Evolutionary conservation across 371 early-diverging fungal species (phyloP).

Genomic region (Mortierella sp.): DNA sequence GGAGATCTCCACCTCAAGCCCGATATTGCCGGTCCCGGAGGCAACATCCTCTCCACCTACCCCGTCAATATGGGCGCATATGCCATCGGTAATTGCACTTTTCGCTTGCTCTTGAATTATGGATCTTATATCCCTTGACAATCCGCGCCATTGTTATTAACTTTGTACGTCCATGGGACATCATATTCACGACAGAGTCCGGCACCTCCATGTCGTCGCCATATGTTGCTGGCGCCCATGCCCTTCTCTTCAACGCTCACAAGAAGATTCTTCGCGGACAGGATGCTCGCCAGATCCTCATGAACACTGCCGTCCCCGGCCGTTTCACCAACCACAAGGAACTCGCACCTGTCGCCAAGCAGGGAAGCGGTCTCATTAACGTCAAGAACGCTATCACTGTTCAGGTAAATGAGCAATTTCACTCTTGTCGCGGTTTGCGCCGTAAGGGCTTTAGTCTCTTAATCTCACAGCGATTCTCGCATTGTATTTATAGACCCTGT

Average conservation of each 20-base stretch:
- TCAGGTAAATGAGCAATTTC: too few species aligned
- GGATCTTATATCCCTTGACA: too few species aligned
- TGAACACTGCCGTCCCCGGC: constrained; percentile 51
- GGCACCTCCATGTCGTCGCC: constrained; percentile 70
- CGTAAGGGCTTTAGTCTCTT: background rate
- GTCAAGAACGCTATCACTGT: constrained; percentile 67
- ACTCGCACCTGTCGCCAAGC: constrained; percentile 62
- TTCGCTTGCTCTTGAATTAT: background rate
- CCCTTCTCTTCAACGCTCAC: constrained; percentile 57
- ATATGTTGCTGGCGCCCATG: constrained; percentile 68
- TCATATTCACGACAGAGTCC: too few species aligned
- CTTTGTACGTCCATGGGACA: too few species aligned
- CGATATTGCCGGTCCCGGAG: constrained; percentile 78
- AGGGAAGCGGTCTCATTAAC: constrained; percentile 81
- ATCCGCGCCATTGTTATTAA: too few species aligned
- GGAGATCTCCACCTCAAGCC: constrained; percentile 78
- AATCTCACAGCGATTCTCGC: too few species aligned
- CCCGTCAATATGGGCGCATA: constrained; percentile 61
- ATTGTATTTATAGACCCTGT: constrained; percentile 52
- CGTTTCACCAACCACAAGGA: constrained; percentile 55
- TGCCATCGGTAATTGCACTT: constrained; percentile 12
- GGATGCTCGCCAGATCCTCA: constrained; percentile 36
- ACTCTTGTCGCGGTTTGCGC: too few species aligned
- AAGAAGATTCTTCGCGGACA: constrained; percentile 29
- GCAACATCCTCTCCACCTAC: constrained; percentile 78